Base-by-base conservation (phyloP, 2,329 filamentous ascomycete species). In the Acrocalymma vagum region DNA sequence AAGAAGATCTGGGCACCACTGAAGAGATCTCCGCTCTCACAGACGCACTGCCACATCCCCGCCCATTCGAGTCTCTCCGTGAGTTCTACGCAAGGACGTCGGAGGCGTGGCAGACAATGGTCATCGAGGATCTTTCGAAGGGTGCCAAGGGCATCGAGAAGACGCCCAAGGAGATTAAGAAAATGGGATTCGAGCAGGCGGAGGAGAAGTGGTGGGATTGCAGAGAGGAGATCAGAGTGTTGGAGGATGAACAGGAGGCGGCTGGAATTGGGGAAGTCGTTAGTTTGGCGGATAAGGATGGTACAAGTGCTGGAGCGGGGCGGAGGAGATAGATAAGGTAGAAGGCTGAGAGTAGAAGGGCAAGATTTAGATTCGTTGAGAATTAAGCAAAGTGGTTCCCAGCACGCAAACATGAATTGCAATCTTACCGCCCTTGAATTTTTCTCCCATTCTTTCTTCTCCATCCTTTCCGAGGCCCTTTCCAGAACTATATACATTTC, bases 201-300 rank as follows among this genome's bases (percentile, higher is more conserved):
- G 94, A 99, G 71, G 88, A 92, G 73, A 96, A 95, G 70, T 99
- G 94, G 94, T 99, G 94, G 94, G 94, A 96, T 77, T 91, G 87
- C 65, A 82, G 94, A 58, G 94, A 99, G 74, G 93, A 97, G 73
- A 88, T 99, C 53, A 87, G 86, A 38, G 87, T 84, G 6, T 72
- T 97, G 62, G 94, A 99, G 72, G 93, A 96, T 71, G 93, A 96
- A 74, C 91, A 97, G 75, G 93, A 96, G 71, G 92, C 88, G 32
- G 90, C 91, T 22, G 92, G 94, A 8, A 96, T 97, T 69, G 89
- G 91, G 11, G 94, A 97, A 74, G 90, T 97, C 28, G 89, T 97
- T 38, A 94, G 86, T 63, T 76, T 97, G 62, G 85, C 86, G 33
- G 90, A 95, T 57, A 84, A 71, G 27, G 83, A 79, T 29, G 78